Base-by-base conservation (phyloP, 805 yeast species). In the Yamadazyma tumulicola region DNA sequence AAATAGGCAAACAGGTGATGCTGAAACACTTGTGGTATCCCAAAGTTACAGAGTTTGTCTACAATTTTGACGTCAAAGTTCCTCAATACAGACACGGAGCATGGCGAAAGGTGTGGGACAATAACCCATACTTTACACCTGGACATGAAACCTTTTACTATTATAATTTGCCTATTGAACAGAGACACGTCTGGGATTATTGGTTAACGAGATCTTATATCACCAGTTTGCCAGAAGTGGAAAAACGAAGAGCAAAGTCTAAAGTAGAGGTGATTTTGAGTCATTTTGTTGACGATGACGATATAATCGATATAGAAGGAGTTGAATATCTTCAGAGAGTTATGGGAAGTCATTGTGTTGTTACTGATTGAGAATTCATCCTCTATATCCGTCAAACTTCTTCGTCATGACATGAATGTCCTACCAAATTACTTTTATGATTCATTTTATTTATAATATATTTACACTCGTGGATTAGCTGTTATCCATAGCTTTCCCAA, bases 121-220 rank as follows among this genome's bases (percentile, higher is more conserved):
- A 55, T 23, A 54, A 59, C 37, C 43, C 47, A 9, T 41, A 46
- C 38, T 75, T 77, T 43, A 42, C 50, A 13, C 46, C 54, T 0
- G 61, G 67, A 1, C 41, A 47, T 16, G 76, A 74, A 34, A 48
- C 47, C 15, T 59, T 51, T 34, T 49, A 44, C 10, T 54, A 54
- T 33, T 54, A 57, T 35, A 49, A 59, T n/a, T 44, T 53, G 29
- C 47, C 48, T 9, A 51, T 65, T 19, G 52, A 54, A 6, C 50
- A 46, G n/a, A 64, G 59, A 5, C 46, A 45, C 12, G 67, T 74
- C 3, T 74, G 62, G 60, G 59, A 59, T 23, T 69, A 72, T 44
- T 77, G 81, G 81, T 58, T 61, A 37, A 68, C 79, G 0, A 59
- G 81, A 42, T 69, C 78, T 31, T 78, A 72, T 46, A 69, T 78